Base-by-base conservation (phyloP, 257 asterid species). In the Nicotiana obtusifolia region DNA sequence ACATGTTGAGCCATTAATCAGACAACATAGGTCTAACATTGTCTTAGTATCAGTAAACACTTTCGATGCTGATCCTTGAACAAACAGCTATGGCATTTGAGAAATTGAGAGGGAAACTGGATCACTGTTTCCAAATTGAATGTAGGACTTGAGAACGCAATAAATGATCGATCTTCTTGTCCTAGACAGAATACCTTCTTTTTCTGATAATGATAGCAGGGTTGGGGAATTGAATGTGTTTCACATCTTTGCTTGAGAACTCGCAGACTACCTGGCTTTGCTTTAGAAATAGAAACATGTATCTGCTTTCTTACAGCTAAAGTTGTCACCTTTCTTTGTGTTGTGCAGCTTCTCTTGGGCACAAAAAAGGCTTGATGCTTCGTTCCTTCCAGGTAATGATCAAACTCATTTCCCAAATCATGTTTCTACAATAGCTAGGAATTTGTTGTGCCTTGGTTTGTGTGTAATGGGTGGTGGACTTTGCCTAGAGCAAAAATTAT, bases 341-440 rank as follows among this genome's bases (percentile, higher is more conserved):
- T 52, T 64, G 37, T 76, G 65, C 91, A 94, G 97, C 64, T 92
- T 94, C 82, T 92, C 98, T 0, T 90, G 91, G 90, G 92, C 94
- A 20, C 93, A 94, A 77, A 68, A 86, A 80, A 92, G 97, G 35
- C 94, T 85, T 20, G 19, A 88, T 17, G 86, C 95, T 41, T 10
- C 84, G 73, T 84, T 92, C 77, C 85, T 94, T 82, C 98, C 98
- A 66, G 98, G 97, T 94, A 90, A 3, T 28, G 41, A 22, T 52
- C 56, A 52, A 52, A 13, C 56, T 52, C 56, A 3, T 52, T 35
- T 41, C 10, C 2, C 47, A 41, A 41, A 41, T 41, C 56, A 13
- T 52, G 1, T 52, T 49, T 52, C 56, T 10, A 52, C 56, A 52
- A 52, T 52, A 52, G 16, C 56, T 52, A 52, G 19, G 56, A 14